phyloP scores from a whole-genome alignment of 441 rosid genomes.

The Adansonia grandidieri region DNA sequence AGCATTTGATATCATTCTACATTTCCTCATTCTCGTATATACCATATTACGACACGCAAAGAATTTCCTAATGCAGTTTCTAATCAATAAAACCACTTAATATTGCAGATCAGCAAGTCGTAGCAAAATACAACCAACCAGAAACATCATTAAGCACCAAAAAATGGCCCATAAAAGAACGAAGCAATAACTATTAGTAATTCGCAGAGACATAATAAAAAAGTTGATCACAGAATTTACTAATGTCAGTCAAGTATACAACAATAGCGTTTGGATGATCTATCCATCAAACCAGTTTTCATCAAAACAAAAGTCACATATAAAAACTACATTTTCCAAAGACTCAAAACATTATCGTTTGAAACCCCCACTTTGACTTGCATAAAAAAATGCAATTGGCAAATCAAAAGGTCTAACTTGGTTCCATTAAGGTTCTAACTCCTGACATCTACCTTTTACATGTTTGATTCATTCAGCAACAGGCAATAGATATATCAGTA shows the following conservation, averaged over 20 bases:
- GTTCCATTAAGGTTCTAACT: neutral
- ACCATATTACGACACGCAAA: neutral
- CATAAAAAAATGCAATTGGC: neutral
- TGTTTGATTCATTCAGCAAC: neutral
- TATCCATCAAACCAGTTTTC: neutral
- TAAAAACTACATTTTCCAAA: neutral
- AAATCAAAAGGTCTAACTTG: neutral
- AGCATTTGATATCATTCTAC: neutral
- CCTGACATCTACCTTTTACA: neutral
- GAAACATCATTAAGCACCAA: neutral
- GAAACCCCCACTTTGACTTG: neutral
- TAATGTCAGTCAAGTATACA: neutral
- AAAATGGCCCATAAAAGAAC: neutral
- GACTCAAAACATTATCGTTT: neutral
- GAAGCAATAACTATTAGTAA: neutral
- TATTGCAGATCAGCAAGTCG: neutral
- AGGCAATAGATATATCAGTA: neutral
- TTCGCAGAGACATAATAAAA: neutral
- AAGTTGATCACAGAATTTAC: neutral
- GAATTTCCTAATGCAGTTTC: constrained; percentile 8
- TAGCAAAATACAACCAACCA: neutral
- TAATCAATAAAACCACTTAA: neutral
- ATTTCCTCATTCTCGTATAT: neutral
- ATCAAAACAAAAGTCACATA: neutral
- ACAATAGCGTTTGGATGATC: neutral